These are phyloP conservation scores for Pseudogymnoascus sp. DNA, from an alignment of 2,329 filamentous ascomycete species.

Conservation along the genomic window DNA sequence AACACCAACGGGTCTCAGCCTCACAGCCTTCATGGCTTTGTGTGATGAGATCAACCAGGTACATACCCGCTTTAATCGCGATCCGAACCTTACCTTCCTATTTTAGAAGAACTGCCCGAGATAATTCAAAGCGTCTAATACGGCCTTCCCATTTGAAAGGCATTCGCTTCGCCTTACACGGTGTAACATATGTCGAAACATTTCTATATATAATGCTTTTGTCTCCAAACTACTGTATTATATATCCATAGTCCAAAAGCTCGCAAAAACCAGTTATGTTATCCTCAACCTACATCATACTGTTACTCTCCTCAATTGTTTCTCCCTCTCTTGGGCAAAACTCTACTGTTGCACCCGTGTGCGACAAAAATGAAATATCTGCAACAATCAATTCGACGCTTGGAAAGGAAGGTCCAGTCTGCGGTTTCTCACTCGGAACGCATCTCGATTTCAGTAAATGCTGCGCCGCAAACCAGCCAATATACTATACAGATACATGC, in stretches of 20 bases:
- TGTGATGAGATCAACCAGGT: too few species aligned
- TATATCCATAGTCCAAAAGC: background rate
- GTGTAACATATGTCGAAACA: background rate
- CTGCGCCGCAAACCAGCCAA: background rate
- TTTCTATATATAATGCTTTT: background rate
- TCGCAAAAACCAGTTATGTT: background rate
- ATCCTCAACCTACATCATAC: background rate
- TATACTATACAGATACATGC: background rate
- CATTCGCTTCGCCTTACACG: background rate
- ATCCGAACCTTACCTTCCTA: background rate
- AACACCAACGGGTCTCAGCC: too few species aligned
- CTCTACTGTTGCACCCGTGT: background rate
- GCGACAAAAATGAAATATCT: background rate
- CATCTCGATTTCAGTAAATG: background rate
- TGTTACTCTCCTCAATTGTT: background rate
- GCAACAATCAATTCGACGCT: background rate
- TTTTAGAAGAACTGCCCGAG: background rate
- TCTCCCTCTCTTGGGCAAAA: background rate
- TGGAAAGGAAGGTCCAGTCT: background rate
- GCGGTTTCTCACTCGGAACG: background rate
- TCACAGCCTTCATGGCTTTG: too few species aligned
- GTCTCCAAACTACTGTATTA: background rate
- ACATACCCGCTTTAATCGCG: too few species aligned
- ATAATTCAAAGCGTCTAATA: background rate
- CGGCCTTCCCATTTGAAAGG: background rate